Evolutionary conservation across 805 yeast species (phyloP).

Genomic region (Pichia nakasei): DNA sequence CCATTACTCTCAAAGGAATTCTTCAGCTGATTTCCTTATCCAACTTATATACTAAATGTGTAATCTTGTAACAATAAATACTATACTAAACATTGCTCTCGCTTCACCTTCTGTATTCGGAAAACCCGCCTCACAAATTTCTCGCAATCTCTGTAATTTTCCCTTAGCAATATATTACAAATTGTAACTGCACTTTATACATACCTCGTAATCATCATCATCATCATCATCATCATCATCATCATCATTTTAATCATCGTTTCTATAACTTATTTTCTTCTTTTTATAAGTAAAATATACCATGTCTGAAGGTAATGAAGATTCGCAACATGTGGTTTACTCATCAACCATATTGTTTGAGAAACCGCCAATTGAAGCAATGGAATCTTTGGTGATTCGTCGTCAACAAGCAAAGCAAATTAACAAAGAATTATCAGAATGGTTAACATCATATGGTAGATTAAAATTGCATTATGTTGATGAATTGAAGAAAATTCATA

Average conservation of each 20-base stretch:
- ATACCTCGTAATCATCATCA: too few species aligned
- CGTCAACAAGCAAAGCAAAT: slow-evolving; percentile 44
- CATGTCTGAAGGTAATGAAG: neutral
- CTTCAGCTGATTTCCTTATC: slow-evolving; percentile 10
- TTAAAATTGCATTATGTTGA: slow-evolving; percentile 39
- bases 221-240: too few species aligned
- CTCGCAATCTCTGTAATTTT: neutral
- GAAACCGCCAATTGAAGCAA: slow-evolving; percentile 49
- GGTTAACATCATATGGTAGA: slow-evolving; percentile 48
- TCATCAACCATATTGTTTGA: slow-evolving; percentile 28
- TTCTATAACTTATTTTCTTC: neutral
- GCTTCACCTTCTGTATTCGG: too few species aligned
- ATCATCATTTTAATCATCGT: too few species aligned
- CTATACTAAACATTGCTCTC: too few species aligned
- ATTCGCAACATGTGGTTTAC: slow-evolving; percentile 21
- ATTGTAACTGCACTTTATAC: too few species aligned
- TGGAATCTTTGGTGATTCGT: slow-evolving; percentile 51
- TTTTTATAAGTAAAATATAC: neutral
- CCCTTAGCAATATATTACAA: too few species aligned
- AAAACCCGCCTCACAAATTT: too few species aligned
- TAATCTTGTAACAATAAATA: too few species aligned
- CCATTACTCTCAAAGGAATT: slow-evolving; percentile 49
- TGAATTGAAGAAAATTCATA: slow-evolving; percentile 34
- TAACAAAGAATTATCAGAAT: slow-evolving; percentile 52
- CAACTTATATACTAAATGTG: neutral